Percentiles rank a stretch among this genome's conserved stretches.
phyloP scores from a whole-genome alignment of 768 basidiomycete species.

The Pleurotus djamor region DNA sequence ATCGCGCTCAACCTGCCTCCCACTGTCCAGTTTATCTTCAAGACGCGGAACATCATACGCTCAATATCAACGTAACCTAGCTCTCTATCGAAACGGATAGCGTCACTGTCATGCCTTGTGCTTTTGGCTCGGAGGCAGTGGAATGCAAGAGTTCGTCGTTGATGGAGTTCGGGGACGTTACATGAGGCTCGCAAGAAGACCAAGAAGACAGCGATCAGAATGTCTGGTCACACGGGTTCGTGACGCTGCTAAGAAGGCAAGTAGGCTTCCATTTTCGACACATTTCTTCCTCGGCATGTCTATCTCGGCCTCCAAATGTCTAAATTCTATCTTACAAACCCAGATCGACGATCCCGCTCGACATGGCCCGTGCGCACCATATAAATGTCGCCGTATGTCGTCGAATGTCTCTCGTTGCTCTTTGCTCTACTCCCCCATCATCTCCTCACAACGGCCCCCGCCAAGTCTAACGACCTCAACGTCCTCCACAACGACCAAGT shows the following conservation, averaged over 20 bases:
- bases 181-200: slow-evolving; percentile 8
- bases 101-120: too few species aligned
- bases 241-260: not conserved
- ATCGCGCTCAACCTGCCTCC: too few species aligned
- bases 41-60: too few species aligned
- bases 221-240: not conserved
- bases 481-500: not conserved
- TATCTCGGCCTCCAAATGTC: not conserved
- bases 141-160: not conserved
- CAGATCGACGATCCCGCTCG: slow-evolving; percentile 4
- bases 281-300: not conserved
- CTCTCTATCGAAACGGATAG: too few species aligned
- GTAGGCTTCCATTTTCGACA: not conserved
- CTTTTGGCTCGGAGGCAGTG: not conserved
- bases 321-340: not conserved
- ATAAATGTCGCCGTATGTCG: slow-evolving; percentile 2
- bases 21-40: too few species aligned
- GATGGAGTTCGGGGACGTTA: not conserved
- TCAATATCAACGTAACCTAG: too few species aligned
- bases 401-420: not conserved
- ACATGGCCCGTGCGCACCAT: slow-evolving; percentile 7
- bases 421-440: slow-evolving; percentile 5
- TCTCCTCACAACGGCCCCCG: not conserved
- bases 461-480: too few species aligned
- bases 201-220: slow-evolving; percentile 3